Evolutionary conservation across 139 green algal genomes (phyloP), one percentile per base, ranked within the genome.

Genomic region (Auxenochlorella pyrenoidosa): DNA sequence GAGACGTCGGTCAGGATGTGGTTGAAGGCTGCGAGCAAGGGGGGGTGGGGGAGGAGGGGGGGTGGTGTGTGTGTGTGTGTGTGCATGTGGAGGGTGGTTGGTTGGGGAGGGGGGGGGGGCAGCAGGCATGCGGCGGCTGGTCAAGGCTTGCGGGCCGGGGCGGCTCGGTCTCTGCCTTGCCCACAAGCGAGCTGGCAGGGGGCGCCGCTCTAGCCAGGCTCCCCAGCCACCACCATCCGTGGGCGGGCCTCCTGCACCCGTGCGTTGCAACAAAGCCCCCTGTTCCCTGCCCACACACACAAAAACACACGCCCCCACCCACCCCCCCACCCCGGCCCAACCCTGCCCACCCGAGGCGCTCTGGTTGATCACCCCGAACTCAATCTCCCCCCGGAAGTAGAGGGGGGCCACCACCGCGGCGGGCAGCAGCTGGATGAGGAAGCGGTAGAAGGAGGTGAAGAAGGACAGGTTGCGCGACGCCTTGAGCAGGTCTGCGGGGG

Each of bases 331-430:
- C n/a, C n/a, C n/a, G n/a, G n/a, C n/a, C n/a, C n/a, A n/a, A n/a
- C n/a, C n/a, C n/a, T n/a, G n/a, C 71, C 5, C 75, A 77, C 85
- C 85, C 12, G 91, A 96, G 28, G 94, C 93, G 87, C 91, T 96
- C 93, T 99, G 97, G 87, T 97, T 99, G 93, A 99, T 96, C 36
- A 99, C 97, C 21, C 97, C 97, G 94, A 99, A 99, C 88, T 99
- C 97, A 78, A 99, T 99, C 89, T 99, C 95, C 63, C 97, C 96
- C 34, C 91, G 81, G 92, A 99, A 99, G 93, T 94, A 99, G 24
- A 99, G 93, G 18, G 97, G 97, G n/a, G 97, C 96, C 58, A 99
- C 95, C n/a, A 99, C 97, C 10, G 97, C 97, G 36, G 97, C 96
- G 13, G 97, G 97, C 84, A 99, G 92, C 41, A 99, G 93, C 89